These are phyloP conservation scores for Amylocystis lapponica DNA, from an alignment of 768 basidiomycete species.

Conservation along the genomic window DNA sequence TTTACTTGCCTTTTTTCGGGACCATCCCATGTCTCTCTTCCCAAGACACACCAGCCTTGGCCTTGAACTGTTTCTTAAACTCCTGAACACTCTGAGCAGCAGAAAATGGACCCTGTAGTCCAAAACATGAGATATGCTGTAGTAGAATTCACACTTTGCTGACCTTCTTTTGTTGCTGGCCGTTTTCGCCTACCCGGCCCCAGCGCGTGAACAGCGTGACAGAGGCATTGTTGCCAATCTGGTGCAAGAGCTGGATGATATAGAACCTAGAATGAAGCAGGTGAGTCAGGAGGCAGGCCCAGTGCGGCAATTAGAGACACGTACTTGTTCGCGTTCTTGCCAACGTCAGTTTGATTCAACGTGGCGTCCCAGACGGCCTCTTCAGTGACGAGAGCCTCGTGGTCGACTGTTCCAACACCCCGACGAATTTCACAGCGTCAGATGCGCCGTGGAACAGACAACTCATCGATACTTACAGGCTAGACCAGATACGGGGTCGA, in stretches of 20 bases:
- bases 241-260: slow-evolving; percentile 51
- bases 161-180: slow-evolving; percentile 45
- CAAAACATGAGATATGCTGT: background rate
- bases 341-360: slow-evolving; percentile 56
- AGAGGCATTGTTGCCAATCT: slow-evolving; percentile 31
- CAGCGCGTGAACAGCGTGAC: slow-evolving; percentile 47
- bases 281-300: no score
- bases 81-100: slow-evolving; percentile 35
- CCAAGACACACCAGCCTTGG: slow-evolving; percentile 47
- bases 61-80: slow-evolving; percentile 58
- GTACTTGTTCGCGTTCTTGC: slow-evolving; percentile 46
- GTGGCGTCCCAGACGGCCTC: slow-evolving; percentile 53
- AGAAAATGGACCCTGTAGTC: slow-evolving; percentile 41
- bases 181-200: slow-evolving; percentile 59
- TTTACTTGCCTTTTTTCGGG: slow-evolving; percentile 40
- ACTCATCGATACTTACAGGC: slow-evolving; percentile 34
- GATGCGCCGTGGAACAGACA: no score
- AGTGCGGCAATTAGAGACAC: no score
- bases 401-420: slow-evolving; percentile 33
- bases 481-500: slow-evolving; percentile 40
- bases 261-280: slow-evolving; percentile 39
- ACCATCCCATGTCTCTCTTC: slow-evolving; percentile 45
- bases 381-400: slow-evolving; percentile 41
- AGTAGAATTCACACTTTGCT: background rate
- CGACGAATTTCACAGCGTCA: background rate